A percentile compares a stretch with the other conserved stretches of the same genome.
phyloP scores from a whole-genome alignment of 2,329 filamentous ascomycete genomes.

The Paracoccidioides brasiliensis region DNA sequence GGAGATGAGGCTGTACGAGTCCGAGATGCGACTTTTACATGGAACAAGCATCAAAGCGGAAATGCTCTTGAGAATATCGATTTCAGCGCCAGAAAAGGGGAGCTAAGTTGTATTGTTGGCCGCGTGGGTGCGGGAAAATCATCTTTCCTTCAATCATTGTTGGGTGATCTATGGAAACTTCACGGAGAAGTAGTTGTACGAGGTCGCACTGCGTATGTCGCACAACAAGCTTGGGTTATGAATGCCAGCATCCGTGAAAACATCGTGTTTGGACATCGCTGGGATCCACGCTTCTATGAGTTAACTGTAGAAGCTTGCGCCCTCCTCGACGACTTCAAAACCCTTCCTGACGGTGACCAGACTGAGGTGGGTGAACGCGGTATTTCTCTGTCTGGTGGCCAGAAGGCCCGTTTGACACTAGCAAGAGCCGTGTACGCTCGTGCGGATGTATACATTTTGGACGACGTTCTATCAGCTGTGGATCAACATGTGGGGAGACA shows the following conservation, averaged over 20 bases:
- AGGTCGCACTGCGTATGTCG: conserved; percentile 78
- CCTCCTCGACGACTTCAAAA: conserved; percentile 76
- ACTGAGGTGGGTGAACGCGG: conserved; percentile 94
- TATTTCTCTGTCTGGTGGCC: conserved; percentile 88
- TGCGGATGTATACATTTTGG: conserved; percentile 89
- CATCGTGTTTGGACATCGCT: conserved; percentile 89
- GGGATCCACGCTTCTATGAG: conserved; percentile 88
- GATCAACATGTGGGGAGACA: conserved; percentile 94
- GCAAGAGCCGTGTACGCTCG: conserved; percentile 91
- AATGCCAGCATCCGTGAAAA: conserved; percentile 96
- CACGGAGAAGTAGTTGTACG: conserved; percentile 71
- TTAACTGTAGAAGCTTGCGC: conserved; percentile 86
- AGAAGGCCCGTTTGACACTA: conserved; percentile 85
- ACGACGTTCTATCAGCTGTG: conserved; percentile 92
- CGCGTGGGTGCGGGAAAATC: conserved; percentile 94
- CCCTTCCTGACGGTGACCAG: conserved; percentile 87
- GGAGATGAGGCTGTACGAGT: conserved; percentile 82
- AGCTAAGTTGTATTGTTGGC: conserved; percentile 84
- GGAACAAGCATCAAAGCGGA: conserved; percentile 66
- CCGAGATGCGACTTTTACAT: conserved; percentile 78
- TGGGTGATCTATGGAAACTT: conserved; percentile 85
- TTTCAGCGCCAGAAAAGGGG: conserved; percentile 80
- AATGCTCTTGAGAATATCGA: conserved; percentile 69
- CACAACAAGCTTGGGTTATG: conserved; percentile 91
- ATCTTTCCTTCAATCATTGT: conserved; percentile 72